Evolutionary conservation across 1,284 basidiomycete species (phyloP).

Genomic region (Trametes hirsuta): DNA sequence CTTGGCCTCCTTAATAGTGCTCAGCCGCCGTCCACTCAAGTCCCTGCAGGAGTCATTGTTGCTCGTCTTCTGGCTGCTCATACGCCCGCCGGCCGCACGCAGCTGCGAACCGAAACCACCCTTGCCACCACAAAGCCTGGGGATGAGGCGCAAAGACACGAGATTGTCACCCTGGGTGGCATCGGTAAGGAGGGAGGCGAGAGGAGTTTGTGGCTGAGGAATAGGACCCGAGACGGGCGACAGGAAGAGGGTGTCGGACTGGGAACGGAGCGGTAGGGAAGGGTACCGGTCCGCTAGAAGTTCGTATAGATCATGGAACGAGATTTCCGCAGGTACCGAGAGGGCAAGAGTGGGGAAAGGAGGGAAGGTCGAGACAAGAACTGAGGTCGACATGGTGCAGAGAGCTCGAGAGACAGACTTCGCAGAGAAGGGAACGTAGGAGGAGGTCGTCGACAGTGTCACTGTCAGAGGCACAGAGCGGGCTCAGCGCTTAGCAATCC

Average conservation of each 20-base stretch:
- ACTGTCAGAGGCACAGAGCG: constrained; percentile 6
- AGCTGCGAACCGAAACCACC: constrained; percentile 98
- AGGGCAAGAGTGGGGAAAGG: constrained; percentile 78
- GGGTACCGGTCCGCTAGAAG: constrained; percentile 62
- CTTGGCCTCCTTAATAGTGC: constrained; percentile 96
- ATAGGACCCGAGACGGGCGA: constrained; percentile 55
- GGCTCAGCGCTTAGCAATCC: neutral
- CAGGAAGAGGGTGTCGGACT: constrained; percentile 46
- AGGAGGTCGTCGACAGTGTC: constrained; percentile 4
- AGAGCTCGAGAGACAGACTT: neutral
- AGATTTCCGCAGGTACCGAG: constrained; percentile 53
- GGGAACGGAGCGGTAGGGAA: constrained; percentile 48
- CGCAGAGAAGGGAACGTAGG: neutral
- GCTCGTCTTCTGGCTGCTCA: constrained; percentile 94
- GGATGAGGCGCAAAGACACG: constrained; percentile 66
- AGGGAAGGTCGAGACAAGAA: constrained; percentile 75
- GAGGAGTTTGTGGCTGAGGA: constrained; percentile 42
- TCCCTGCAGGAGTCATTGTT: constrained; percentile 97
- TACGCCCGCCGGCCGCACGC: constrained; percentile 94
- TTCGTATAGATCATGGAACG: constrained; percentile 52
- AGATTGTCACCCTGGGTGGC: constrained; percentile 35
- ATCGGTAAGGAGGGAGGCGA: constrained; percentile 47
- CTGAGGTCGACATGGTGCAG: constrained; percentile 47
- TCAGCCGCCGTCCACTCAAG: constrained; percentile 86
- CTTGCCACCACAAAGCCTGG: constrained; percentile 86